These are phyloP conservation scores for Solanum ossicruentum DNA, from an alignment of 257 asterid species.

Conservation along the genomic window DNA sequence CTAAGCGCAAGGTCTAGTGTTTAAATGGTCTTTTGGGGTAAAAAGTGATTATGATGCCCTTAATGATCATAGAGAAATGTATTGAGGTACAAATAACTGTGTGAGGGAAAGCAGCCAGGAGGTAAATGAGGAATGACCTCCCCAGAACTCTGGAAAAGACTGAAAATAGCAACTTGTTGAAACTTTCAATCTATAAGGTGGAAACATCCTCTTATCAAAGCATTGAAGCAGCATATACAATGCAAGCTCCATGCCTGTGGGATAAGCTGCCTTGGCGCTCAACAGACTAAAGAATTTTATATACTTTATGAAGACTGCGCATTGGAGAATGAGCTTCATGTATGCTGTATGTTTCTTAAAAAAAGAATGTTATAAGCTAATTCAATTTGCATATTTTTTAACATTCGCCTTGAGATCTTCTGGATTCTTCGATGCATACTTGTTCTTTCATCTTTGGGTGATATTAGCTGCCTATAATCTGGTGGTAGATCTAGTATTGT, in stretches of 20 bases:
- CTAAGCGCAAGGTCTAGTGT: neutral
- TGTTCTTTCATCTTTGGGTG: neutral
- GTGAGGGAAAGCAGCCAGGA: neutral
- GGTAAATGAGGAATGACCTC: neutral
- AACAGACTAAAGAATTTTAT: neutral
- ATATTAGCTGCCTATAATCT: neutral
- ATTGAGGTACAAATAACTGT: neutral
- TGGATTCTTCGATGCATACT: neutral
- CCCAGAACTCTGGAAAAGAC: neutral
- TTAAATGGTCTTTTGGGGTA: neutral
- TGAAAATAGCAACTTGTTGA: neutral
- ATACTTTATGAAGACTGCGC: neutral
- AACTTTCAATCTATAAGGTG: neutral
- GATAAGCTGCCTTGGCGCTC: neutral
- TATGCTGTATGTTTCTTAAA: neutral
- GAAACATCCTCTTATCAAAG: neutral
- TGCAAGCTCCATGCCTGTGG: neutral
- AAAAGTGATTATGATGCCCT: neutral
- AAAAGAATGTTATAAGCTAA: neutral
- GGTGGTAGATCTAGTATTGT: neutral
- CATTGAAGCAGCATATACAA: neutral
- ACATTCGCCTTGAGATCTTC: neutral
- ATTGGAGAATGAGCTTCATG: neutral
- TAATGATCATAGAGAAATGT: neutral
- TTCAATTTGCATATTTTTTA: neutral